Conservation (phyloP, 768 basidiomycete genomes). For the Boletus subparvulus region DNA sequence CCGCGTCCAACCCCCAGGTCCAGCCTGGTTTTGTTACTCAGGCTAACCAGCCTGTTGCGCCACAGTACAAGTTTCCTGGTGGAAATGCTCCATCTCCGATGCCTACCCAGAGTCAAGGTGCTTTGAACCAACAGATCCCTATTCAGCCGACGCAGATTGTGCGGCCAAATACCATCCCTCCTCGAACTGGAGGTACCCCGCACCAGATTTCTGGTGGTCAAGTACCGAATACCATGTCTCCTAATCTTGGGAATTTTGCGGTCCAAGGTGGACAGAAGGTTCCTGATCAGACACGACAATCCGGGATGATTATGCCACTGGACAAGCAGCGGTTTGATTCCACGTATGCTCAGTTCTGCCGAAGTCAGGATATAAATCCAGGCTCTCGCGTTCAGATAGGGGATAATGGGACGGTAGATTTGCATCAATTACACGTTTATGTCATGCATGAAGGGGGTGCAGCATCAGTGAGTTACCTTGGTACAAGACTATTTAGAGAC, state of each 20-base stretch:
- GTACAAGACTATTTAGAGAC: neutral
- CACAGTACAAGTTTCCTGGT: conserved; percentile 22
- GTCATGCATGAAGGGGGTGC: conserved; percentile 61
- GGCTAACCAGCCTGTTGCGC: conserved; percentile 6
- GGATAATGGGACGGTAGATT: conserved; percentile 58
- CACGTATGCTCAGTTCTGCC: conserved; percentile 50
- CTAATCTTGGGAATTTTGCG: conserved; percentile 32
- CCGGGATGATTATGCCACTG: conserved; percentile 35
- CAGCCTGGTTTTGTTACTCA: conserved; percentile 26
- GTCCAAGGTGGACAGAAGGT: conserved; percentile 23
- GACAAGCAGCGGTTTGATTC: conserved; percentile 54
- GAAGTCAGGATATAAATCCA: conserved; percentile 39
- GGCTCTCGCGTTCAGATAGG: conserved; percentile 44
- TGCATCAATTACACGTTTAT: conserved; percentile 55
- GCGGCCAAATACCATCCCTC: conserved; percentile 33
- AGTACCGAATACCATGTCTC: conserved; percentile 34
- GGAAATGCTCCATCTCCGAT: conserved; percentile 19
- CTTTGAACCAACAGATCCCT: conserved; percentile 32
- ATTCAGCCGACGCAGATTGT: conserved; percentile 31
- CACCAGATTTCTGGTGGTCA: conserved; percentile 35
- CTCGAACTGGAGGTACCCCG: conserved; percentile 40
- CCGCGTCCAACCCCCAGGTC: conserved; percentile 12
- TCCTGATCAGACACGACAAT: conserved; percentile 18
- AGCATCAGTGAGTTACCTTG: conserved; percentile 39
- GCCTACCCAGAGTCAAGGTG: conserved; percentile 18